These are phyloP conservation scores for Colletotrichum brevisporum DNA, from an alignment of 2,329 filamentous ascomycete species.

Conservation along the genomic window DNA sequence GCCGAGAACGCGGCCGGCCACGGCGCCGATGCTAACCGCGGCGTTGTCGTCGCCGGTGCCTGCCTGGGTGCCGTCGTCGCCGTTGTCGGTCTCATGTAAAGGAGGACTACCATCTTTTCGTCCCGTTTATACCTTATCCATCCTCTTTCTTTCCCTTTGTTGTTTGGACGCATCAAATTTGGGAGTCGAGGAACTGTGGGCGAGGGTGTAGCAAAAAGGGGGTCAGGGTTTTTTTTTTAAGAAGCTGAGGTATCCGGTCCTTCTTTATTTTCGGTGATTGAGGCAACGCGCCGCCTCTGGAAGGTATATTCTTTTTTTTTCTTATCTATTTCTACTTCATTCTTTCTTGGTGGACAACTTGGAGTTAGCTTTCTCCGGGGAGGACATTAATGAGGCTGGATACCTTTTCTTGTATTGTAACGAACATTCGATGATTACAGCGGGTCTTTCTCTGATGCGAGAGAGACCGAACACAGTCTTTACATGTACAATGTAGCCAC, in stretches of 20 bases:
- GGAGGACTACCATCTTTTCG: too few species aligned
- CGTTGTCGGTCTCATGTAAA: slow-evolving; percentile 43
- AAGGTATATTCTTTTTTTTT: not conserved
- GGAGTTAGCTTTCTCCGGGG: slow-evolving; percentile 1
- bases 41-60: slow-evolving; percentile 40
- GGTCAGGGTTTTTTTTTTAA: too few species aligned
- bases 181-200: not conserved
- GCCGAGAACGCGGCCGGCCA: slow-evolving; percentile 19
- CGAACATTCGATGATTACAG: slow-evolving; percentile 18
- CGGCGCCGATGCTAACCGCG: slow-evolving; percentile 25
- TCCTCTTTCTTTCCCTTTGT: slow-evolving; percentile 4
- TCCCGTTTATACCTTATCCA: slow-evolving; percentile 16
- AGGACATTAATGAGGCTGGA: slow-evolving; percentile 29
- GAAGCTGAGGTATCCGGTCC: too few species aligned
- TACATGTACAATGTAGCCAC: slow-evolving; percentile 25
- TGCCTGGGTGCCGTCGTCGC: slow-evolving; percentile 42
- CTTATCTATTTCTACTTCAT: slow-evolving; percentile 15
- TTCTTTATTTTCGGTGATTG: not conserved
- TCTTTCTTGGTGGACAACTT: slow-evolving; percentile 1
- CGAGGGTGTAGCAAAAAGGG: slow-evolving; percentile 1
- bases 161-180: slow-evolving; percentile 11
- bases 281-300: slow-evolving; percentile 1
- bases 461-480: slow-evolving; percentile 19
- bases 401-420: slow-evolving; percentile 31
- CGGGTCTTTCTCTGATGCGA: not conserved